phyloP scores from a whole-genome alignment of 2,329 filamentous ascomycete species.

The Fusarium napiforme region DNA sequence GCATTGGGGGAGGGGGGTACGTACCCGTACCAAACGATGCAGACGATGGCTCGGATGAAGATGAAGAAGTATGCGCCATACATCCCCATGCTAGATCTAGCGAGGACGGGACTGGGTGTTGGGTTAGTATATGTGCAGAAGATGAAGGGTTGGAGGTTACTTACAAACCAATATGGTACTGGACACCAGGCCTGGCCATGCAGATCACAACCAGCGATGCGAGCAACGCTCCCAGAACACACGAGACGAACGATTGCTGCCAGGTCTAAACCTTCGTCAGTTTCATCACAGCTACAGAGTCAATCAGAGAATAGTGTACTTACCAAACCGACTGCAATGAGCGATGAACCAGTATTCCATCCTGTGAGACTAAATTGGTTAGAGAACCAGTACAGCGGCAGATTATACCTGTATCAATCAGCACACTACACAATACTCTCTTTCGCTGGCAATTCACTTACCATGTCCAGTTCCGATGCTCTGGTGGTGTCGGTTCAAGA shows the following conservation, averaged over 20 bases:
- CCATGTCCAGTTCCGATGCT: neutral
- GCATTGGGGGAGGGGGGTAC: neutral
- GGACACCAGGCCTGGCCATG: neutral
- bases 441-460: accelerated
- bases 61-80: neutral
- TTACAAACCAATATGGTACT: neutral
- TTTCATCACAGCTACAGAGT: neutral
- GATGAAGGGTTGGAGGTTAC: accelerated
- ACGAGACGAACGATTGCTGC: neutral
- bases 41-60: neutral
- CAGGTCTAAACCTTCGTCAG: neutral
- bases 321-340: neutral
- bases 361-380: neutral
- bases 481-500: neutral
- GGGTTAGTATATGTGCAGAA: accelerated
- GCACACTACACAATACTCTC: neutral
- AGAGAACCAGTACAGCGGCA: neutral
- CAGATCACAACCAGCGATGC: neutral
- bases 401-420: accelerated
- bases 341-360: neutral
- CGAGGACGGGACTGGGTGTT: neutral
- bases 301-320: neutral
- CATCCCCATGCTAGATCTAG: neutral
- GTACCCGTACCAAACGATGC: neutral
- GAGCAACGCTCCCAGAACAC: neutral